Base-by-base conservation (phyloP, 495 filamentous ascomycete genomes). In the Hypoxylon lienhwacheense region DNA sequence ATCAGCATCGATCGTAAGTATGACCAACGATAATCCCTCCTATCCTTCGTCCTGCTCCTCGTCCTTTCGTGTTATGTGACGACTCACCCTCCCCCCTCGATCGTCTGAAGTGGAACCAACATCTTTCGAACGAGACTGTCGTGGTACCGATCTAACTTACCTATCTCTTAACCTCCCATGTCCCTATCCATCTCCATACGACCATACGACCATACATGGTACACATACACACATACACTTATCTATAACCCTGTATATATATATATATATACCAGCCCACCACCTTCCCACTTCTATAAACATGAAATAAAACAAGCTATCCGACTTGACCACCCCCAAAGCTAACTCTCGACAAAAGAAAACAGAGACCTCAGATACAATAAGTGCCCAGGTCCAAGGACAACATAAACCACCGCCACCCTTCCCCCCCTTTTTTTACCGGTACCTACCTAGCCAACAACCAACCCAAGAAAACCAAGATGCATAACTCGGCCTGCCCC, bases 401-500 rank as follows among this genome's bases (percentile, higher is more conserved):
- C 37, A 2, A n/a, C n/a, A n/a, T n/a, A n/a, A n/a, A n/a, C n/a
- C n/a, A n/a, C n/a, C n/a, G n/a, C n/a, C n/a, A n/a, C n/a, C n/a
- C n/a, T n/a, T n/a, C n/a, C n/a, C n/a, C n/a, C n/a, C n/a, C n/a
- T n/a, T n/a, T n/a, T n/a, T n/a, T n/a, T n/a, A n/a, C n/a, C n/a
- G n/a, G n/a, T 37, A 36, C 12, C 29, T 11, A 31, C 20, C 14
- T 7, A 32, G n/a, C n/a, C 16, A 17, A 7, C 28, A 46, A 33
- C 25, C 12, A 8, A 14, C 31, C 12, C 7, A 11, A 34, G 35
- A 43, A 28, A 5, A 10, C 26, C 66, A 74, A 59, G 26, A 77
- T 77, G 73, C 73, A 77, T 65, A 67, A 65, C 65, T 48, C 61
- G 10, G 39, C 47, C 61, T 76, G 76, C 73, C 76, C 76, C 70